A percentile compares a stretch with the other conserved stretches of the same genome.
Evolutionary conservation across 140 eudicot species (phyloP).

Genomic region (Cichorium intybus): DNA sequence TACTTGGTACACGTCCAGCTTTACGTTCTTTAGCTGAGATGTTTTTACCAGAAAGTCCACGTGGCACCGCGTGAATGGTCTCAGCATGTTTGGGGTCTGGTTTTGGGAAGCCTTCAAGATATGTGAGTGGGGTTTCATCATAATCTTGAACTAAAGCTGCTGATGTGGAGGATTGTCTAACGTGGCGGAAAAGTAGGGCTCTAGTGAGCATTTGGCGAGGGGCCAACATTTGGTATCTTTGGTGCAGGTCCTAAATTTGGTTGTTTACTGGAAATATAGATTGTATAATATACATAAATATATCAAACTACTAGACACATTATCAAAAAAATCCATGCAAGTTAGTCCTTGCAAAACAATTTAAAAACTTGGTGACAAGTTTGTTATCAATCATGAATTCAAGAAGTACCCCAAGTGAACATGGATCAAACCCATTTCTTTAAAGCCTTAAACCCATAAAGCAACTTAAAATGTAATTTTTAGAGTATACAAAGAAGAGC

Average conservation of each 20-base stretch:
- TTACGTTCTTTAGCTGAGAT: slow-evolving; percentile 71
- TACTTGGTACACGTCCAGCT: slow-evolving; percentile 85
- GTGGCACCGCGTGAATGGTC: slow-evolving; percentile 69
- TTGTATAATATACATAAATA: too few relatives aligned
- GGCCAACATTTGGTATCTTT: slow-evolving; percentile 54
- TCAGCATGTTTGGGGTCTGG: slow-evolving; percentile 74
- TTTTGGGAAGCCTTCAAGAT: slow-evolving; percentile 61
- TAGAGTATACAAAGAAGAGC: too few relatives aligned
- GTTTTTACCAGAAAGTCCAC: slow-evolving; percentile 61
- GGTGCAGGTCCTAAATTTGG: not conserved
- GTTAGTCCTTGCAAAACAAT: too few relatives aligned
- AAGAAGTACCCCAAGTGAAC: too few relatives aligned
- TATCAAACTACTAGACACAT: too few relatives aligned
- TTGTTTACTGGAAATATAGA: not conserved
- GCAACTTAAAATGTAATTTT: too few relatives aligned
- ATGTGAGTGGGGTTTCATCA: slow-evolving; percentile 38
- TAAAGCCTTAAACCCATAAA: too few relatives aligned
- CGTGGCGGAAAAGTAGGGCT: slow-evolving; percentile 49
- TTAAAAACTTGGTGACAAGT: too few relatives aligned
- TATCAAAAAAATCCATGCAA: too few relatives aligned
- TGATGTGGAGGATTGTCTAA: slow-evolving; percentile 50
- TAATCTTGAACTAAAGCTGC: slow-evolving; percentile 50
- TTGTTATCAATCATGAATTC: too few relatives aligned
- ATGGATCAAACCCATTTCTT: too few relatives aligned
- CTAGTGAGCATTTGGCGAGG: slow-evolving; percentile 44